Evolutionary conservation across 768 basidiomycete species (phyloP), one percentile per base, ranked within the genome.

Genomic region (Leucosporidium yakuticum): DNA sequence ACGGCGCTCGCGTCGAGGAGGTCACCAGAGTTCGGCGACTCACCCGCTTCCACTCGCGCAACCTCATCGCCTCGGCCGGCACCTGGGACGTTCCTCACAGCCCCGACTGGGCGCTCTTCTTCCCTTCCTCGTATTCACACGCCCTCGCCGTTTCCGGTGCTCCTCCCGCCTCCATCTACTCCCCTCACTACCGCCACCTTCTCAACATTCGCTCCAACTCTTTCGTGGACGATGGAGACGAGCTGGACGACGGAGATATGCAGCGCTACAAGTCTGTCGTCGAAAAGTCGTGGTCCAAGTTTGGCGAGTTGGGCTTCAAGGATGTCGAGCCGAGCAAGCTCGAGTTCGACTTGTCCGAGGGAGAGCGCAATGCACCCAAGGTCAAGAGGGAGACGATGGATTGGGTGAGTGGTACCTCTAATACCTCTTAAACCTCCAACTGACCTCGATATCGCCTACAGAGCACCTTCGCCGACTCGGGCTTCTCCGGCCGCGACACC

Each of bases 331-430:
- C 85, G 71, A 88, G 86, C 79, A 89, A 89, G 79, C 82, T 98
- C 39, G 85, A 91, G 76, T 98, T 99, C 78, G 94, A 98, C 77
- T 78, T 97, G 70, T 94, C 87, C 0, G 96, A 98, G 80, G 83
- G 86, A 64, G 93, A 93, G 31, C 83, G 90, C 69, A 83, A 82
- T 77, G 85, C 85, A 63, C 73, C 87, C 5, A 14, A n/a, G n/a
- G 31, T 21, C 50, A 69, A 67, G 32, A 54, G 63, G 19, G 59
- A 74, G 36, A 69, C 74, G 34, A 60, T 75, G 8, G 76, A 76
- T 39, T 76, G 76, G 76, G 70, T 71, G 25, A 57, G 66, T 58
- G n/a, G 9, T 39, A 21, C 4, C 17, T 9, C 14, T n/a, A 15
- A 8, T 9, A 27, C 4, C n/a, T 27, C 15, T 25, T 12, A 21